phyloP scores from a whole-genome alignment of 164 flowering plant genomes.

The Annona squamosa region DNA sequence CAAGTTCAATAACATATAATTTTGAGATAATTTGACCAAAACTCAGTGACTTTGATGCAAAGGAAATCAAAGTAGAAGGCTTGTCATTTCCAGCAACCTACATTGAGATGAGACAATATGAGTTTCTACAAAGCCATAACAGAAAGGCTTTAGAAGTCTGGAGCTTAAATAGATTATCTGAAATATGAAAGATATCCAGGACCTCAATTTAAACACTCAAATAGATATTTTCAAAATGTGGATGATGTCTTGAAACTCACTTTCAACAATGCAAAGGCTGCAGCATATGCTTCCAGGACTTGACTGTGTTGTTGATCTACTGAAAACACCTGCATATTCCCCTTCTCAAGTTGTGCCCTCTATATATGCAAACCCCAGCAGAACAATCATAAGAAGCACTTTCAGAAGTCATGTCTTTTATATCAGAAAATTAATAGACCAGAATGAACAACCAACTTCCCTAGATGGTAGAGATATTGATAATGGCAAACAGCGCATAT shows the following conservation, averaged over 20 bases:
- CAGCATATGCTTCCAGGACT: conserved; percentile 99
- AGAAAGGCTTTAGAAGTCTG: background rate
- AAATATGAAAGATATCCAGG: background rate
- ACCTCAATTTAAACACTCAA: background rate
- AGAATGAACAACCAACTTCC: too few species aligned
- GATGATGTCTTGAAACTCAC: conserved; percentile 23
- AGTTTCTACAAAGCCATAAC: background rate
- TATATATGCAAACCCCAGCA: conserved; percentile 14
- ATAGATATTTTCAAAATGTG: too few species aligned
- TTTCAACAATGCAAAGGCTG: conserved; percentile 80
- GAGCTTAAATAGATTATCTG: background rate
- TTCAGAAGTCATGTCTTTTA: too few species aligned
- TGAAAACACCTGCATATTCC: conserved; percentile 95
- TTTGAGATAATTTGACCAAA: conserved; percentile 96
- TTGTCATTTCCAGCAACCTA: conserved; percentile 93
- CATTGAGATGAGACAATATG: background rate
- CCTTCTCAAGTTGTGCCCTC: conserved; percentile 97
- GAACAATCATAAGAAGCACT: too few species aligned
- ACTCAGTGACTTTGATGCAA: conserved; percentile 78
- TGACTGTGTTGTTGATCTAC: conserved; percentile 99
- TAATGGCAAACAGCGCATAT: too few species aligned
- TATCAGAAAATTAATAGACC: too few species aligned
- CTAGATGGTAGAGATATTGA: too few species aligned
- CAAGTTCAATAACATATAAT: conserved; percentile 94
- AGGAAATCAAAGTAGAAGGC: conserved; percentile 72